Evolutionary conservation across 495 filamentous ascomycete genomes (phyloP).

Genomic region (Cetradonia linearis): DNA sequence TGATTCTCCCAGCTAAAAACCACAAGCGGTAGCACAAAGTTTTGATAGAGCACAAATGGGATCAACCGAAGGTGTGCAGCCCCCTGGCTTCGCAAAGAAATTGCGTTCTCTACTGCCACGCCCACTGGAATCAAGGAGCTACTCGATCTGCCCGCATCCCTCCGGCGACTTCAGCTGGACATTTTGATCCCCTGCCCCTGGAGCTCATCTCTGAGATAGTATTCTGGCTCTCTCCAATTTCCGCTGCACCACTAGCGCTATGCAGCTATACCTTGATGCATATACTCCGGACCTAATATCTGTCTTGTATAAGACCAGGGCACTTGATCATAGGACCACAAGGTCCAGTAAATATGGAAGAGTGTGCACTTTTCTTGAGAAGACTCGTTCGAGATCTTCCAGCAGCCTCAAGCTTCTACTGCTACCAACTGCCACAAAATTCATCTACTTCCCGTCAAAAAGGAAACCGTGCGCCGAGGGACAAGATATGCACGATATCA

Average conservation of each 20-base stretch:
- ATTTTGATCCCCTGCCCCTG: background rate
- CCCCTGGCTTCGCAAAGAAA: too few relatives aligned
- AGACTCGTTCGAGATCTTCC: background rate
- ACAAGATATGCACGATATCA: background rate
- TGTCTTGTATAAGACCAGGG: background rate
- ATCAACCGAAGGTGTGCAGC: too few relatives aligned
- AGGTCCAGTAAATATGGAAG: background rate
- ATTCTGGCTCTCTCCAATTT: background rate
- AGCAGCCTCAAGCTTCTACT: background rate
- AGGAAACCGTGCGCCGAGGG: background rate
- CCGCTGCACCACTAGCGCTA: background rate
- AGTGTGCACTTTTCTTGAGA: background rate
- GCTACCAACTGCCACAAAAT: background rate
- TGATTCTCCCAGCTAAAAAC: too few relatives aligned
- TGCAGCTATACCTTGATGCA: background rate
- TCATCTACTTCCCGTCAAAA: background rate
- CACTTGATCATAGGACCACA: background rate
- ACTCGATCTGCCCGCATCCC: background rate
- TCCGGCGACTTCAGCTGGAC: background rate
- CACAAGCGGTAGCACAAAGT: too few relatives aligned
- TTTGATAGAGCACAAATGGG: too few relatives aligned
- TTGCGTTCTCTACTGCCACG: too few relatives aligned
- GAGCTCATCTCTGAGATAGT: background rate
- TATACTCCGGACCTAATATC: background rate
- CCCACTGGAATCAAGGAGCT: too few relatives aligned